Evolutionary conservation across 2,329 filamentous ascomycete genomes (phyloP), one percentile per base, ranked within the genome.

Genomic region (Sporothrix phasma): DNA sequence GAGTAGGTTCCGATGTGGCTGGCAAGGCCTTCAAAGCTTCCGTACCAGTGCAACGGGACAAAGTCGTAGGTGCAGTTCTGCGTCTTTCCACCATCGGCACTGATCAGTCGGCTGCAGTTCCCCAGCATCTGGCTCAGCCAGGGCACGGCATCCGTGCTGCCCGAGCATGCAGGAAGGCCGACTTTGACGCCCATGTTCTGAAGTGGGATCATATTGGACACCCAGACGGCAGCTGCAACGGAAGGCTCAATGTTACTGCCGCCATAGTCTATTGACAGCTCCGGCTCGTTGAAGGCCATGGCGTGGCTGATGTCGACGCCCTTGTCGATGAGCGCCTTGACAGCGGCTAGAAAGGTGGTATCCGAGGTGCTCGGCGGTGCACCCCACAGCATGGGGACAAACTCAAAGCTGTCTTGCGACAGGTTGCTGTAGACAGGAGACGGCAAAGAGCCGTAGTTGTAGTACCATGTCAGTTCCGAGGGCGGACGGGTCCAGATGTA

Each of bases 301-400:
- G 90, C 83, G 69, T 90, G 83, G 13, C 77, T 80, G 70, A 92
- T 84, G 67, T 87, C 85, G 67, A 76, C 73, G 5, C 80, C 80
- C 45, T 73, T 69, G 53, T 77, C 69, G 63, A 90, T 79, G 61
- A 87, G 78, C 1, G 69, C 67, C 69, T 78, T 81, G 45, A 93
- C 82, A 1, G 80, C 76, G 63, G 80, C 75, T 46, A 86, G 78
- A 73, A 92, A 92, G 0, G 79, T 77, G 0, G 81, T 85, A 71
- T 83, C 80, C 63, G 78, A 76, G 31, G 76, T 72, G 64, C 79
- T 72, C 0, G 74, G 65, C 3, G 78, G 76, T 10, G 83, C 77
- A 37, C 88, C 88, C 87, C 87, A 93, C 66, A 92, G 82, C 89
- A 92, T 91, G 60, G 90, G 89, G 1, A 93, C 85, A 73, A 90